Evolutionary conservation across 2,329 filamentous ascomycete genomes (phyloP), one percentile per base, ranked within the genome.

Genomic region (Beauveria medogensis): DNA sequence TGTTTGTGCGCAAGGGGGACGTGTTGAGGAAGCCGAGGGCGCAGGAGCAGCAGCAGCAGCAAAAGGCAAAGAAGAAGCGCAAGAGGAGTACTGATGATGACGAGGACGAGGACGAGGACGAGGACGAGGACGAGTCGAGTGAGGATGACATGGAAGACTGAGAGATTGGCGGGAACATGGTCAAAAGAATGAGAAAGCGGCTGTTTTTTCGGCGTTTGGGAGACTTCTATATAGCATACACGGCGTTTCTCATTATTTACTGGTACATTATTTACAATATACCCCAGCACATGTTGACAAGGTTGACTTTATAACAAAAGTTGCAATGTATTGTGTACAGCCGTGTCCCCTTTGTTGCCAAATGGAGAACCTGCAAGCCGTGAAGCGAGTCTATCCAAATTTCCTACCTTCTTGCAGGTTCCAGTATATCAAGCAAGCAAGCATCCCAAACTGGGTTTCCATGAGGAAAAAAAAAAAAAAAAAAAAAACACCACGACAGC

Each of bases 1-100:
- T 87, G 5, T 88, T 88, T 69, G 78, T 84, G 62, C 77, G 79
- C 64, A 86, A 83, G 70, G 83, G 78, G 2, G 83, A 84, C 50
- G 75, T 74, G 2, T 65, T 57, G 30, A 64, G 62, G 44, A 66
- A 65, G 24, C 66, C 66, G 16, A 64, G 60, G 48, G 20, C 10
- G n/a, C 20, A 66, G 63, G 63, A 71, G 68, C 68, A 65, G 72
- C 24, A 2, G 64, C 34, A 34, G 30, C 30, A 16, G 46, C 22
- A 30, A 20, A 37, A 37, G 34, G 5, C 5, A 2, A n/a, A 34
- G 16, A 30, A 64, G 34, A 54, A 59, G 57, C 37, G 50, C 10
- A 54, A 59, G 57, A 53, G 57, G 40, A 41, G 24, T 6, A 37
- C 48, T 20, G 26, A 43, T 44, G 57, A 59, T 24, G 53, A 55